phyloP scores from a whole-genome alignment of 169 alveolate genomes.

The Plasmodium inui region DNA sequence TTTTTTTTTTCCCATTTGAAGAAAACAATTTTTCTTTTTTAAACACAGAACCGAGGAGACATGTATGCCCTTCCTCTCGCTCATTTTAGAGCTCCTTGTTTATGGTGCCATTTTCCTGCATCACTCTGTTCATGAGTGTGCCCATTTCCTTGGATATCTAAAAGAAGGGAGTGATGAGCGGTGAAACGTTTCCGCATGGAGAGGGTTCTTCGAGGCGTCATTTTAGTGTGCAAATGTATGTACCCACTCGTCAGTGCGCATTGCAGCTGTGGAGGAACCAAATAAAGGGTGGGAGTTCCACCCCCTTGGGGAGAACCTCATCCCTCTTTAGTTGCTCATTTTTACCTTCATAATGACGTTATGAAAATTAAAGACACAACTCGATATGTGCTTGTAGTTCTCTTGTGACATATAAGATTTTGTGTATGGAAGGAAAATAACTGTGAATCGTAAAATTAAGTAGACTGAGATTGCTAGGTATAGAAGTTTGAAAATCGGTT shows the following conservation, averaged over 20 bases:
- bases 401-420: conserved; percentile 64
- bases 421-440: conserved; percentile 60
- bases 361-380: conserved; percentile 23
- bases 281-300: background rate
- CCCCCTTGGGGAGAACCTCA: background rate
- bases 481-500: conserved; percentile 56
- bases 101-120: conserved; percentile 19
- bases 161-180: background rate
- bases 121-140: conserved; percentile 16
- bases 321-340: background rate
- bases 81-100: conserved; percentile 25
- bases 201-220: background rate
- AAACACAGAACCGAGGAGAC: background rate
- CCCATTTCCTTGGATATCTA: conserved; percentile 30
- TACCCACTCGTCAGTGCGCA: background rate
- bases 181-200: background rate
- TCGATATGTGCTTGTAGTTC: conserved; percentile 38
- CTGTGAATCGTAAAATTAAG: conserved; percentile 24
- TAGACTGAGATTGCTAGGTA: conserved; percentile 55
- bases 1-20: background rate
- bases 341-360: conserved; percentile 57
- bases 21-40: conserved; percentile 15
- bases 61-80: background rate
- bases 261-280: background rate
- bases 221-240: background rate